Base-by-base conservation (phyloP, 257 asterid genomes). In the Vinca minor region DNA sequence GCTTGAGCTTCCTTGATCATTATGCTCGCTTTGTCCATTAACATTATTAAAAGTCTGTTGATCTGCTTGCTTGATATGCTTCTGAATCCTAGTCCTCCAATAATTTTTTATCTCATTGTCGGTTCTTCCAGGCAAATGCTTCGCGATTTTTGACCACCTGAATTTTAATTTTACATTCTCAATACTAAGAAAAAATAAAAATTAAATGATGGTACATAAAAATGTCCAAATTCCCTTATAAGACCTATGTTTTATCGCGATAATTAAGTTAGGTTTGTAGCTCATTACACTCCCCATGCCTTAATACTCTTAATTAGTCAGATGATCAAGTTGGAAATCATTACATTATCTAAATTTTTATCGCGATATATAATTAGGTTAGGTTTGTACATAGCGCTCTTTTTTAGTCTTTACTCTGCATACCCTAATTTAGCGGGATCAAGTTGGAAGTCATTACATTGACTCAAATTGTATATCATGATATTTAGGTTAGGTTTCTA, bases 61-160 rank as follows among this genome's bases (percentile, higher is more conserved):
- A 34, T 73, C 91, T 1, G 78, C 77, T 57, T 77, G 94, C 79
- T 86, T 91, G 4, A 88, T 82, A 23, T 82, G 94, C 83, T 91
- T 91, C 23, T 88, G 96, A 5, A 91, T 91, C 21, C 96, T 79
- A 18, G 96, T 91, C 84, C 98, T 88, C 98, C 98, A 88, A 2
- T 70, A 91, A 17, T 91, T 91, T 72, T 91, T 91, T 74, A 91
- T 91, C 45, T 91, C 98, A 17, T 91, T 91, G 56, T 91, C 98
- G 0, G 96, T 91, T 75, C 98, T 84, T 70, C 98, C 98, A 0
- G 98, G 98, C 17, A 91, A 63, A 66, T 91, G 95, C 63, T 91
- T 91, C 0, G 96, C 98, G 5, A 91, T 91, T 80, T 91, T 91
- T 13, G 98, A 91, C 98, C 98, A 88, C 85, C 98, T 91, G 31